Percentiles rank a stretch among this genome's conserved stretches.
These are phyloP conservation scores for Pyrenophora graminea DNA, from an alignment of 2,329 filamentous ascomycete species.

Conservation along the genomic window DNA sequence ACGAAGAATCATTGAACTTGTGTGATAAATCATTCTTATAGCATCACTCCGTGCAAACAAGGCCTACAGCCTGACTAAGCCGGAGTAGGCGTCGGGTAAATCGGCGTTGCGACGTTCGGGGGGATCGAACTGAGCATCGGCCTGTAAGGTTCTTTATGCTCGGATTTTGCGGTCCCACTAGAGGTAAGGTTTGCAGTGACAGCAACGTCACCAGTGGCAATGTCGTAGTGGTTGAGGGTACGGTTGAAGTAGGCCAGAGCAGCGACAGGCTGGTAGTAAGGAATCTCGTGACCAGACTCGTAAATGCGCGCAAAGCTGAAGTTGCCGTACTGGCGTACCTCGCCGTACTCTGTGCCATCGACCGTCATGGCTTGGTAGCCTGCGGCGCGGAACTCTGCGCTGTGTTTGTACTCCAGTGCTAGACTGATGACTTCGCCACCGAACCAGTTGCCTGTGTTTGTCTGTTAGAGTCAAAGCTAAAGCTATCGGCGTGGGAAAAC, in stretches of 20 bases:
- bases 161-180: slow-evolving; percentile 43
- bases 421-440: slow-evolving; percentile 45
- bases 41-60: no score
- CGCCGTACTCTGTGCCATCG: slow-evolving; percentile 47
- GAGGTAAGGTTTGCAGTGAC: slow-evolving; percentile 43
- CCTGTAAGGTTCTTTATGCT: slow-evolving; percentile 47
- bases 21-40: no score
- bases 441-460: slow-evolving; percentile 43
- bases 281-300: slow-evolving; percentile 50
- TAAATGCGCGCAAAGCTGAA: slow-evolving; percentile 48
- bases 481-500: neutral
- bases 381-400: slow-evolving; percentile 28
- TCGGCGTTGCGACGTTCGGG: slow-evolving; percentile 15
- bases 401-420: slow-evolving; percentile 45
- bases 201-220: slow-evolving; percentile 41
- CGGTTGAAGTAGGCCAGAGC: slow-evolving; percentile 45
- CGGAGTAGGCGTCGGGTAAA: slow-evolving; percentile 18
- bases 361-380: slow-evolving; percentile 43
- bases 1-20: no score
- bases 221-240: slow-evolving; percentile 42
- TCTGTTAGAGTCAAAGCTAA: no score
- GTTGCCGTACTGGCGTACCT: slow-evolving; percentile 47
- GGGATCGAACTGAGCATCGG: slow-evolving; percentile 31
- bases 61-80: slow-evolving; percentile 3
- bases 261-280: slow-evolving; percentile 48